Conservation (phyloP, 1,284 basidiomycete genomes). For the Neotropicomus parvogracilis region DNA sequence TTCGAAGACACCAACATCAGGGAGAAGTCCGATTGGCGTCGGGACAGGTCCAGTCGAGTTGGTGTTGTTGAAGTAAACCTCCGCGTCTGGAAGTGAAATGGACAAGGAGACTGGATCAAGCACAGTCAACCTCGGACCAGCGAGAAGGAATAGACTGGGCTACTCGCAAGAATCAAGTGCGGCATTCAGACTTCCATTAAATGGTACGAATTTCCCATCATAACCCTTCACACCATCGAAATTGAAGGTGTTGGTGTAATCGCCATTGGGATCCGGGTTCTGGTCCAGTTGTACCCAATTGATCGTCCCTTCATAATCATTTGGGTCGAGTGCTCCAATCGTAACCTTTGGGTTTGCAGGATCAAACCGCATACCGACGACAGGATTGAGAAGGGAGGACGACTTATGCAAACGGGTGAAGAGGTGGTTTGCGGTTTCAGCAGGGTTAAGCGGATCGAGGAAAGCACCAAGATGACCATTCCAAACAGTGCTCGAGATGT, state of each 20-base stretch:
- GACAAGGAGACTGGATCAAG: slow-evolving; percentile 13
- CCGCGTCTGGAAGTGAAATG: slow-evolving; percentile 20
- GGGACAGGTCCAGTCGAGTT: slow-evolving; percentile 27
- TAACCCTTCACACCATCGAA: slow-evolving; percentile 34
- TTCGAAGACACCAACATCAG: slow-evolving; percentile 3
- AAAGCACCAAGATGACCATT: slow-evolving; percentile 31
- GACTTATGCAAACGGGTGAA: slow-evolving; percentile 21
- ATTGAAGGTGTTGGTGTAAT: slow-evolving; percentile 21
- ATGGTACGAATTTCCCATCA: slow-evolving; percentile 27
- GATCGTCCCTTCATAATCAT: slow-evolving; percentile 33
- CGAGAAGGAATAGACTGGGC: background rate
- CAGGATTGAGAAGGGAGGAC: slow-evolving; percentile 30
- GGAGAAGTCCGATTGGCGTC: slow-evolving; percentile 4
- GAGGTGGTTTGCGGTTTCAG: slow-evolving; percentile 8
- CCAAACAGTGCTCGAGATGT: slow-evolving; percentile 4
- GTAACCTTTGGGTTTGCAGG: slow-evolving; percentile 29
- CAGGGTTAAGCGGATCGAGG: slow-evolving; percentile 22
- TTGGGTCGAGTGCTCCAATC: slow-evolving; percentile 33
- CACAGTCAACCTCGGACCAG: background rate
- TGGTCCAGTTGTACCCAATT: slow-evolving; percentile 30
- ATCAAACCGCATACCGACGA: slow-evolving; percentile 32
- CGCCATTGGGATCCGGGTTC: slow-evolving; percentile 14
- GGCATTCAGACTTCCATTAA: slow-evolving; percentile 14
- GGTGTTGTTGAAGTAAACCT: slow-evolving; percentile 18
- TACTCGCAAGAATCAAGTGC: slow-evolving; percentile 26